Base-by-base conservation (phyloP, 768 basidiomycete genomes). In the Trametes meyenii region DNA sequence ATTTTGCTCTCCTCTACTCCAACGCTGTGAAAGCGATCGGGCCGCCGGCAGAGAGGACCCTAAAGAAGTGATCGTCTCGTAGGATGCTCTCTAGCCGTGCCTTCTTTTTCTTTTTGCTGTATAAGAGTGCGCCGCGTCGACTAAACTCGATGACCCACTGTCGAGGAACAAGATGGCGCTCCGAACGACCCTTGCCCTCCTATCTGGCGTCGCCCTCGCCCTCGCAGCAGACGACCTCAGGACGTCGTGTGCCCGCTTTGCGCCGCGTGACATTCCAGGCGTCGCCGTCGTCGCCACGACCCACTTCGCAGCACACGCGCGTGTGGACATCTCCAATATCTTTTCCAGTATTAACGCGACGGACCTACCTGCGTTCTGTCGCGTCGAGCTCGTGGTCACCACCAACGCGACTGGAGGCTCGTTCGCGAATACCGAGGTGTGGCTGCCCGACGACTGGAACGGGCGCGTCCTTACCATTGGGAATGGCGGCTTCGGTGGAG, bases 361-460 rank as follows among this genome's bases (percentile, higher is more conserved):
- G 8, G 55, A 42, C 19, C 60, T 70, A 8, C 66, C 67, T 23
- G 67, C 57, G 5, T 67, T 71, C 54, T 71, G 70, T 49, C 70
- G 69, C 23, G 58, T 69, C 12, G 55, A 71, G 53, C 63, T 68
- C n/a, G 45, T 55, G 16, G 59, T 71, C 24, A 67, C 62, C 14
- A 71, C 68, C 3, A 69, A 69, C 29, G 29, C 65, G 1, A 66
- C 70, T 14, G 65, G 67, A 1, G 62, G 64, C n/a, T 63, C 61
- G 21, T 65, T 58, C 1, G 62, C 65, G 7, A 45, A 55, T 39
- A 64, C 69, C 7, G 73, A 72, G 48, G 66, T 69, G 14, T 74
- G 73, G 73, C 67, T 74, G 16, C 73, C 73, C 16, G 68, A 69
- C 26, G 56, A 55, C 2, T 72, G 69, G 70, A 68, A 70, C 39